Evolutionary conservation across 495 filamentous ascomycete genomes (phyloP), one percentile per base, ranked within the genome.

Genomic region (Wilcoxina mikolae): DNA sequence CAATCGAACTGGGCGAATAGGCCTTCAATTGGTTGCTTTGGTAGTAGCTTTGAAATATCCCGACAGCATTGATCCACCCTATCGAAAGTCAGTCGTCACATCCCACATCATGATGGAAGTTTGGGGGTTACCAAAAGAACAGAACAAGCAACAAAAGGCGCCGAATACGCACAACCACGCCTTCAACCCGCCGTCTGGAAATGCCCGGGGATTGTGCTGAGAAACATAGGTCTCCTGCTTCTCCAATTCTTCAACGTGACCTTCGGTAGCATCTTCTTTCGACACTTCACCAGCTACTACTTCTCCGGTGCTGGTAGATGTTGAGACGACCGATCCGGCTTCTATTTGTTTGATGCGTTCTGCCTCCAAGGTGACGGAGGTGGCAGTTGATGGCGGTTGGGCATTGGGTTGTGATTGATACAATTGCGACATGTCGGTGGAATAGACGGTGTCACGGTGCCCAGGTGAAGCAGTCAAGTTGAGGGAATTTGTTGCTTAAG

Each of bases 111-210:
- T n/a, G n/a, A n/a, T n/a, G n/a, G n/a, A n/a, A n/a, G n/a, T n/a
- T n/a, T n/a, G n/a, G n/a, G n/a, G 25, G 15, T 38, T 52, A 3
- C 81, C 79, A 60, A 82, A 83, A 53, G 74, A 76, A 51, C 75
- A 77, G 62, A 83, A 83, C 44, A 85, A 62, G 35, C 72, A 74
- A 41, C 73, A 78, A 67, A 78, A 84, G 3, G 73, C 78, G 46
- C 83, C 82, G 1, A 77, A 56, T 0, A 86, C 81, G 0, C 73
- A 72, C 28, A 79, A 64, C 80, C 83, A 86, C n/a, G 83, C 83
- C 54, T 75, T 65, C 3, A 71, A 27, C 1, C 83, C 83, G 44
- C 81, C 81, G 67, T 86, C 82, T 4, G 81, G 82, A 59, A 52
- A 52, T 9, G 49, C 12, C 22, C 29, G 10, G 5, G 49, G 49